Base-by-base conservation (phyloP, 1,139 yeast genomes). In the Kodamaea ohmeri region DNA sequence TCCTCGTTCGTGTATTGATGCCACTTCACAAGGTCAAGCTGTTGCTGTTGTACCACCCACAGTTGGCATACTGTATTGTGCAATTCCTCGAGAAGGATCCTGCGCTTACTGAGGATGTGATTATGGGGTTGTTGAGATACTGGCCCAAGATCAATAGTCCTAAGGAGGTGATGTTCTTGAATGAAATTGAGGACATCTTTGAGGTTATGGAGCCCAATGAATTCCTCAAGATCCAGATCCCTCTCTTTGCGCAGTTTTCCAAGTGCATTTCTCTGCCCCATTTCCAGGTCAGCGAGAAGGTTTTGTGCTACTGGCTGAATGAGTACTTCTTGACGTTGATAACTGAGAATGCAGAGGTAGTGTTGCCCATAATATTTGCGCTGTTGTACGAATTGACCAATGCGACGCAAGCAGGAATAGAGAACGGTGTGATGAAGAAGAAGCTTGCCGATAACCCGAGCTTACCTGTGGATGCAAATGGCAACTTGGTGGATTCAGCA, bases 91-190 rank as follows among this genome's bases (percentile, higher is more conserved):
- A 92, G 53, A 92, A 92, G 61, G 98, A 92, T 58, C 95, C 96
- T 1, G 52, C 78, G 11, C 71, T 92, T 52, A 92, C 97, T 1
- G 97, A 90, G 60, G 97, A 90, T 58, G 97, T 92, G 18, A 79
- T 92, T 24, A 83, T 88, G 87, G 97, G 97, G 2, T 68, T 92
- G 41, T 67, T 92, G 52, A 77, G 96, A 55, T 94, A 82, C 64
- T 92, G 99, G 99, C 99, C 99, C 36, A 94, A 94, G 61, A 84
- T 87, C 40, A 89, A 89, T 56, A 82, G 95, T 32, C 95, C 97
- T 15, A 92, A 92, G 59, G 98, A 94, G 63, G 89, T 94, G 33
- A 83, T 92, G 92, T 92, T 89, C 56, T 68, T 94, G 55, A 89
- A 90, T 63, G 98, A 92, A 64, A 79, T 94, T 50, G 98, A 94